Conservation (phyloP, 2,329 filamentous ascomycete genomes). For the Colletotrichum sp. region DNA sequence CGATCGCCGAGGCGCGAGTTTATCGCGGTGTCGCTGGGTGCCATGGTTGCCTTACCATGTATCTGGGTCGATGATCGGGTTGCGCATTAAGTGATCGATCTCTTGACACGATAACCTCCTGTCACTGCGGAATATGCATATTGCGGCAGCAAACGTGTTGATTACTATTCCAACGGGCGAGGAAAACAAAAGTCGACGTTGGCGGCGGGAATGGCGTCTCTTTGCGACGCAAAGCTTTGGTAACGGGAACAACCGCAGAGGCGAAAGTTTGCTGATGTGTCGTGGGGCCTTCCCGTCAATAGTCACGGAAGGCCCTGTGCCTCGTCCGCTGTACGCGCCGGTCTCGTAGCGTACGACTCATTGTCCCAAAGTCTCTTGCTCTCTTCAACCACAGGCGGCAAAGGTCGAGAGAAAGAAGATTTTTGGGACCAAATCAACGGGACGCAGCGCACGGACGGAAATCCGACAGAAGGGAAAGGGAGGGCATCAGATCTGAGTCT, state of each 20-base stretch:
- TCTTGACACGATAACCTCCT: neutral
- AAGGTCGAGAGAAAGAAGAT: neutral
- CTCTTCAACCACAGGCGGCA: neutral
- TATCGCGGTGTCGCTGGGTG: neutral
- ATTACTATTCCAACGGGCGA: neutral
- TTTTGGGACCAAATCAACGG: neutral
- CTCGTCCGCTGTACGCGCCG: neutral
- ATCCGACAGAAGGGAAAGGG: constrained; percentile 13
- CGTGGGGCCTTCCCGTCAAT: neutral
- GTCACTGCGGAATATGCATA: neutral
- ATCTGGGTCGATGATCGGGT: constrained; percentile 8
- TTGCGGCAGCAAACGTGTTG: neutral
- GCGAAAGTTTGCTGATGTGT: constrained; percentile 10
- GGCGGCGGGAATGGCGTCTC: neutral
- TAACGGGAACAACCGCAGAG: constrained; percentile 10
- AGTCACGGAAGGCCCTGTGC: neutral
- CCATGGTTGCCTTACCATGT: constrained; percentile 6
- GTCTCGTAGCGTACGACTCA: neutral
- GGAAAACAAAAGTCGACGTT: neutral
- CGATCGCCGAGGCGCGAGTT: constrained; percentile 14
- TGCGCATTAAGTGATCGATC: neutral
- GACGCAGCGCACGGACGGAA: constrained; percentile 7
- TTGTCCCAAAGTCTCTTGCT: neutral
- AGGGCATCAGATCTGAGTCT: constrained; percentile 8
- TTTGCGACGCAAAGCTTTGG: neutral